Conservation (phyloP, 2,329 filamentous ascomycete genomes). For the Pseudogymnoascus sp. region DNA sequence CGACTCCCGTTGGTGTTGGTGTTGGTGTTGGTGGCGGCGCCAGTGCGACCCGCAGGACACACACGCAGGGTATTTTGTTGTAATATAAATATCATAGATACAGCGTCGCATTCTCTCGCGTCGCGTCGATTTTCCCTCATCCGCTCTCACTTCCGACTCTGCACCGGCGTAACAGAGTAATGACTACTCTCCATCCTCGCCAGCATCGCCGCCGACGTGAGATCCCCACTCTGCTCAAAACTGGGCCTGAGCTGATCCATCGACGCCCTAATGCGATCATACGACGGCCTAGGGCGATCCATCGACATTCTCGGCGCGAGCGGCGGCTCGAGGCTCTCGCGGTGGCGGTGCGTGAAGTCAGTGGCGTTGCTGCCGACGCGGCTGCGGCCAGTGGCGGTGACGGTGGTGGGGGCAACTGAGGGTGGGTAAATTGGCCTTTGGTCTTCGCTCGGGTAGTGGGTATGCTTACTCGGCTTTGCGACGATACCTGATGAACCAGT, state of each 20-base stretch:
- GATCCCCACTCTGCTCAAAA: constrained; percentile 82
- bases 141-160: constrained; percentile 16
- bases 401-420: constrained; percentile 70
- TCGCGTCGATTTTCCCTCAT: not conserved
- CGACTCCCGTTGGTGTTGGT: too few relatives aligned
- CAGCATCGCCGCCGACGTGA: constrained; percentile 81
- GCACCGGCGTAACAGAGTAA: constrained; percentile 19
- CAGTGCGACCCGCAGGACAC: not conserved
- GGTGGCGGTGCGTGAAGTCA: constrained; percentile 63
- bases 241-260: constrained; percentile 82
- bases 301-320: constrained; percentile 41
- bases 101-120: not conserved
- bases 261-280: constrained; percentile 74
- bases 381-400: constrained; percentile 69
- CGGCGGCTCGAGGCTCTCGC: constrained; percentile 49
- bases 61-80: not conserved
- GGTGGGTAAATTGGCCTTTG: constrained; percentile 88
- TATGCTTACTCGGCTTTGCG: constrained; percentile 37
- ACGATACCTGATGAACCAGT: constrained; percentile 52
- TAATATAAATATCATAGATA: constrained; percentile 1
- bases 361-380: constrained; percentile 93
- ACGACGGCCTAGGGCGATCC: constrained; percentile 71
- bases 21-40: not conserved
- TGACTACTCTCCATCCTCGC: constrained; percentile 71
- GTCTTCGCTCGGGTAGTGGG: constrained; percentile 63